Base-by-base conservation (phyloP, 192 early-diverging fungal species). In the Coemansia asiatica region DNA sequence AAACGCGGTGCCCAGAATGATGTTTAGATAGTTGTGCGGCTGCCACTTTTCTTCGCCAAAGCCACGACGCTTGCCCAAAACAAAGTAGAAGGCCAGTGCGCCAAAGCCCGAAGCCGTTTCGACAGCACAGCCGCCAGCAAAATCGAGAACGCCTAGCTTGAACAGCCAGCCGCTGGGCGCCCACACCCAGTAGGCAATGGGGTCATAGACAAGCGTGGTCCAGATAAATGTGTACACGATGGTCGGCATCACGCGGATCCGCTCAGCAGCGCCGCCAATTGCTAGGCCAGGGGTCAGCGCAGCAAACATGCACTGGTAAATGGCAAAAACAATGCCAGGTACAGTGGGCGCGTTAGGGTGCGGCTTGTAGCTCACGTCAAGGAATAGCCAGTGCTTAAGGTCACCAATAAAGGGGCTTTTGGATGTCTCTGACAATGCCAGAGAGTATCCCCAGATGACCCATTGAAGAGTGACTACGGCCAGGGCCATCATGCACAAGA, bases 111-210 rank as follows among this genome's bases (percentile, higher is more conserved):
- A 91, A 12, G 87, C 86, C 22, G 90, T 87, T 61, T 96, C 89
- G 5, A 95, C 94, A 15, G 92, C 88, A 19, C 85, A 89, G n/a
- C 94, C 94, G 64, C 89, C 94, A 23, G 94, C 94, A 86, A 87
- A 96, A 68, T 95, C 93, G 61, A 92, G 79, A 15, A 85, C 85
- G 23, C 93, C 92, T 68, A 93, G 64, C 33, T 82, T 78, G 18
- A 74, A 69, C 18, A 94, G 72, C 91, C 92, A 96, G 8, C 93
- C 94, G 60, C 87, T 87, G 29, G 83, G 82, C 2, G 85, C 84
- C 93, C 93, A 96, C 12, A 89, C 85, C 93, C 90, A 92, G 70
- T 88, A 92, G 1, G 90, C 90, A 62, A 89, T 86, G 5, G 87
- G 82, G 56, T 89, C 85, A 59, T 92, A 92, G 26, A 91, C 90